These are phyloP conservation scores for Pyrenochaeta sp. DNA, from an alignment of 2,329 filamentous ascomycete species.

Conservation along the genomic window DNA sequence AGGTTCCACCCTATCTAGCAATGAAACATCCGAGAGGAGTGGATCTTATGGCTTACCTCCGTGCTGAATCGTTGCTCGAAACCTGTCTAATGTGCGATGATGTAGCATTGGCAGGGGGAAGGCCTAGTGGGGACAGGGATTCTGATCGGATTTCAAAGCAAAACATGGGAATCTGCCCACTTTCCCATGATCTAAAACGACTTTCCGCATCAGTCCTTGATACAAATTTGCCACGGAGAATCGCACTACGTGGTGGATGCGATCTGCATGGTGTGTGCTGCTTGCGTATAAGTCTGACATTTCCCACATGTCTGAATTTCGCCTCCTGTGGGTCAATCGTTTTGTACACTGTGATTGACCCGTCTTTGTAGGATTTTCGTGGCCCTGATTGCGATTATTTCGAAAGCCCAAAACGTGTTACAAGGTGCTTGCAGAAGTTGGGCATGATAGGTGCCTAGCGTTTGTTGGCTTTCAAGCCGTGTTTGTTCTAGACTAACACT, in stretches of 20 bases:
- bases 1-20: background rate
- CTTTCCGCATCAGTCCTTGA: background rate
- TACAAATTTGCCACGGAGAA: background rate
- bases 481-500: too few species aligned
- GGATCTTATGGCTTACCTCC: background rate
- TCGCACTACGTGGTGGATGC: background rate
- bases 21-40: background rate
- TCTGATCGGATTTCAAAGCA: background rate
- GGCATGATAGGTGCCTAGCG: too few species aligned
- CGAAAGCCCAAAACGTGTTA: too few species aligned
- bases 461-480: too few species aligned
- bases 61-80: background rate
- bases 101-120: background rate
- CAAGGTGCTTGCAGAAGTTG: too few species aligned
- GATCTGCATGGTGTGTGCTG: background rate
- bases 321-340: too few species aligned
- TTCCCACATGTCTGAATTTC: too few species aligned
- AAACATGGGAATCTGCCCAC: background rate
- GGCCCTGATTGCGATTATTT: too few species aligned
- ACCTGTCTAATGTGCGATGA: background rate
- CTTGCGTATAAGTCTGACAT: background rate
- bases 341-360: too few species aligned
- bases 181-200: slow-evolving; percentile 23
- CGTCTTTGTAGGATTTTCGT: too few species aligned
- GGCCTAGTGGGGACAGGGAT: background rate